Percentiles rank a stretch among this genome's conserved stretches.
Conservation (phyloP, 192 early-diverging fungal genomes). For the Irineochytrium annulatum region DNA sequence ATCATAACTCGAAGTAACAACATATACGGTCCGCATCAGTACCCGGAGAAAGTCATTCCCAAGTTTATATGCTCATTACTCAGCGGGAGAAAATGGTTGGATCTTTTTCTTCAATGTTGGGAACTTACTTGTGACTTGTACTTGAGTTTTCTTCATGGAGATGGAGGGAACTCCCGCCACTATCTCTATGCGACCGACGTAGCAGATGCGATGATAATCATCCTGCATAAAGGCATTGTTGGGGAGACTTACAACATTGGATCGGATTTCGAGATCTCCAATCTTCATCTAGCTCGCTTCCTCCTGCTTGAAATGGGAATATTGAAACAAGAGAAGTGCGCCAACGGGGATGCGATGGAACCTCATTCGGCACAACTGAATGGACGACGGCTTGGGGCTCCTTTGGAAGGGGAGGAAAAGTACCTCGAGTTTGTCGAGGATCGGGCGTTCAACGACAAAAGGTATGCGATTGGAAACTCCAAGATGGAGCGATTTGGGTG, state of each 20-base stretch:
- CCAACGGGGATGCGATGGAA: neutral
- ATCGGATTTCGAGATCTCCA: constrained; percentile 63
- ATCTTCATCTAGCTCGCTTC: constrained; percentile 57
- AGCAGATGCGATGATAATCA: constrained; percentile 61
- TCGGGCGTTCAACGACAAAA: constrained; percentile 70
- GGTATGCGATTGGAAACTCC: constrained; percentile 69
- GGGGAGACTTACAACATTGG: constrained; percentile 83
- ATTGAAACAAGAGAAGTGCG: neutral
- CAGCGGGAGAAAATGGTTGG: constrained; percentile 49
- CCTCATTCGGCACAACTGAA: no score
- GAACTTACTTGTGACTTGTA: neutral
- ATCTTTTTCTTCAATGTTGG: neutral
- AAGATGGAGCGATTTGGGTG: constrained; percentile 71
- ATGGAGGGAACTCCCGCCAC: constrained; percentile 66
- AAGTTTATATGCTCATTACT: constrained; percentile 71
- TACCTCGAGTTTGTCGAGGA: constrained; percentile 70
- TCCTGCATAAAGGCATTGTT: constrained; percentile 59
- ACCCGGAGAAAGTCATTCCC: constrained; percentile 81
- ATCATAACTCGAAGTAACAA: constrained; percentile 80
- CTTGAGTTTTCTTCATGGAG: constrained; percentile 64
- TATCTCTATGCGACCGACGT: constrained; percentile 73
- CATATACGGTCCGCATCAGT: constrained; percentile 76
- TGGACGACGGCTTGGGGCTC: no score
- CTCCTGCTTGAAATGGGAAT: constrained; percentile 52
- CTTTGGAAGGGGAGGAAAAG: constrained; percentile 24